Percentiles rank a stretch among this genome's conserved stretches.
phyloP scores from a whole-genome alignment of 2,329 filamentous ascomycete genomes.

The Chaetomium globosum region DNA sequence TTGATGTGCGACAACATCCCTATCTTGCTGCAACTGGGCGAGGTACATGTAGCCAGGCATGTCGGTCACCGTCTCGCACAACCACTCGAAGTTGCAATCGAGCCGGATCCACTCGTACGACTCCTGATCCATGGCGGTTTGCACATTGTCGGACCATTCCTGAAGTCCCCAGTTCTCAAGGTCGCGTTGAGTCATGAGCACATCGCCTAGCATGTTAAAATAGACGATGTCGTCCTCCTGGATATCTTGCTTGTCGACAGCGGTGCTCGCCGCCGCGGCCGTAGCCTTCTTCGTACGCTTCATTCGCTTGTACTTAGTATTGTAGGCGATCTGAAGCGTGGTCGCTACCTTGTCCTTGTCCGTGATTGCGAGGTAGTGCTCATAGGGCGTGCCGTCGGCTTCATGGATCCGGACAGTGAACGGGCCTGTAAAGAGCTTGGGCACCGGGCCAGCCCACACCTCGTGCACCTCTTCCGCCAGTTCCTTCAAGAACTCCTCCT shows the following conservation, averaged over 20 bases:
- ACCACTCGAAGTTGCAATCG: constrained; percentile 98
- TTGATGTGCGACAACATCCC: constrained; percentile 88
- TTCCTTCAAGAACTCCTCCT: constrained; percentile 78
- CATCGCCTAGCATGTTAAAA: constrained; percentile 89
- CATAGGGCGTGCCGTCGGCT: constrained; percentile 95
- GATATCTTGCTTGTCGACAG: constrained; percentile 57
- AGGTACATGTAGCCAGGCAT: constrained; percentile 98
- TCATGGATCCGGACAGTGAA: constrained; percentile 99
- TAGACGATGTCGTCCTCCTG: constrained; percentile 78
- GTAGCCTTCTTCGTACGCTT: constrained; percentile 88
- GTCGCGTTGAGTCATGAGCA: constrained; percentile 81
- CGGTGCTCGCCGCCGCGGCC: constrained; percentile 63
- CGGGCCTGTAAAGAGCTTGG: constrained; percentile 86
- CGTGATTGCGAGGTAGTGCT: constrained; percentile 95
- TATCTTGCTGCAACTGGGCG: constrained; percentile 93
- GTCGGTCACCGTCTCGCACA: constrained; percentile 76
- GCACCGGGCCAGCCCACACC: constrained; percentile 69
- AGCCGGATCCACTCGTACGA: constrained; percentile 99
- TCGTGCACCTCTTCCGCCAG: constrained; percentile 76
- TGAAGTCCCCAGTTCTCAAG: constrained; percentile 78
- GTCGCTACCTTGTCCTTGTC: constrained; percentile 70
- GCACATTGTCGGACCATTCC: constrained; percentile 88
- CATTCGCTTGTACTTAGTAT: constrained; percentile 97
- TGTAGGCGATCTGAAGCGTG: constrained; percentile 95
- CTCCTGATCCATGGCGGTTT: constrained; percentile 89